Conservation (phyloP, 106 monocot genomes). For the Dioscorea zingiberensis region DNA sequence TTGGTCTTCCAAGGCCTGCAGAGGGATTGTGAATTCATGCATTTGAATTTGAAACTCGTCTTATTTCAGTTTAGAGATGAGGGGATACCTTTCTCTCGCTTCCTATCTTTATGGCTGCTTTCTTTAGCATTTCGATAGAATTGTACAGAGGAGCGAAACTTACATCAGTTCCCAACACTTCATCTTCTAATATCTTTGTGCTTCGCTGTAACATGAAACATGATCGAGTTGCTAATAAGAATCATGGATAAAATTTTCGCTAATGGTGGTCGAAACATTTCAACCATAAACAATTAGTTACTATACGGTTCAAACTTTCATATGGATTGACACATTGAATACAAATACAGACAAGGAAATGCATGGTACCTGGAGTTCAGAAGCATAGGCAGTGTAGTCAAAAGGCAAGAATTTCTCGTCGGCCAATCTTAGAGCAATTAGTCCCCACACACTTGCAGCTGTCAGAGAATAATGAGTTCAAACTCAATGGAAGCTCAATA, state of each 20-base stretch:
- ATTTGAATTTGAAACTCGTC: background rate
- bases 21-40: background rate
- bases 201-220: conserved; percentile 18
- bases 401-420: conserved; percentile 79
- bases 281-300: no score
- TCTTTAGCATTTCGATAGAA: conserved; percentile 47
- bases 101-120: conserved; percentile 40
- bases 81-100: conserved; percentile 42
- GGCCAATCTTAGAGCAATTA: conserved; percentile 63
- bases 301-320: no score
- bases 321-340: no score
- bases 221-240: background rate
- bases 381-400: conserved; percentile 55
- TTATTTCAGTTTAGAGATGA: background rate
- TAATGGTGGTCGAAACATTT: background rate
- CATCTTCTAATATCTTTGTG: conserved; percentile 32
- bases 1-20: conserved; percentile 42
- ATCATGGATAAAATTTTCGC: background rate
- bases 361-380: conserved; percentile 53
- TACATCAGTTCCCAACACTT: conserved; percentile 21
- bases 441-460: conserved; percentile 69
- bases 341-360: no score
- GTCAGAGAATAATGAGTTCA: background rate
- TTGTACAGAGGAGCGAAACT: conserved; percentile 45
- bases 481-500: no score